Evolutionary conservation across 2,329 filamentous ascomycete genomes (phyloP), one percentile per base, ranked within the genome.

Genomic region (Xylaria multiplex): DNA sequence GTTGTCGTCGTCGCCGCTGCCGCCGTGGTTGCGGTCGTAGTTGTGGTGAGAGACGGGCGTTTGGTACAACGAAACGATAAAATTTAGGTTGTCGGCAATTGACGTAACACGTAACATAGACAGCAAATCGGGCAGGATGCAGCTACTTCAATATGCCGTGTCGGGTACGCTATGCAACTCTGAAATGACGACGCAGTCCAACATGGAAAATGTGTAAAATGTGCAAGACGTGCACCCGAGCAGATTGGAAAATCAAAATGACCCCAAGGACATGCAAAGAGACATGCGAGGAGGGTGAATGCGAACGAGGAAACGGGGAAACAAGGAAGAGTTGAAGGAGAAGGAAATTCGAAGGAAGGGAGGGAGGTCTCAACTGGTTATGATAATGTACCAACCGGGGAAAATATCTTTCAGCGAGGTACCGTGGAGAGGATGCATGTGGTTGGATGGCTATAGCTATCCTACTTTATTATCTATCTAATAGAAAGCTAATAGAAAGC

Each of bases 61-160:
- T 48, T 32, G n/a, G 63, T 54, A 40, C 45, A 48, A 61, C 66
- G 14, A 49, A 35, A 35, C 16, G 48, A 59, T 22, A 64, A 57
- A 60, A 60, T 64, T 52, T 60, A 58, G 60, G 57, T 43, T 55
- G 55, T 58, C 59, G 57, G 66, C 43, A 64, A 59, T 64, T 63
- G 57, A 63, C 57, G 66, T 66, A 64, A 59, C 66, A 64, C 57
- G 64, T 66, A 64, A 59, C 66, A 64, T 64, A 53, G 53, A 55
- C 50, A 64, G 53, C 53, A 49, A 46, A 49, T 49, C 24, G 50
- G 66, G 59, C 32, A 49, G 30, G 45, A 55, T 57, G 49, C 40
- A 59, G 57, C 40, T 35, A 43, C 58, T 59, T 62, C 62, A 58
- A 60, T 62, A 57, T 66, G 62, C 56, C 22, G 49, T 64, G 66